Evolutionary conservation across 441 rosid genomes (phyloP).

Genomic region (Pelargonium australe): DNA sequence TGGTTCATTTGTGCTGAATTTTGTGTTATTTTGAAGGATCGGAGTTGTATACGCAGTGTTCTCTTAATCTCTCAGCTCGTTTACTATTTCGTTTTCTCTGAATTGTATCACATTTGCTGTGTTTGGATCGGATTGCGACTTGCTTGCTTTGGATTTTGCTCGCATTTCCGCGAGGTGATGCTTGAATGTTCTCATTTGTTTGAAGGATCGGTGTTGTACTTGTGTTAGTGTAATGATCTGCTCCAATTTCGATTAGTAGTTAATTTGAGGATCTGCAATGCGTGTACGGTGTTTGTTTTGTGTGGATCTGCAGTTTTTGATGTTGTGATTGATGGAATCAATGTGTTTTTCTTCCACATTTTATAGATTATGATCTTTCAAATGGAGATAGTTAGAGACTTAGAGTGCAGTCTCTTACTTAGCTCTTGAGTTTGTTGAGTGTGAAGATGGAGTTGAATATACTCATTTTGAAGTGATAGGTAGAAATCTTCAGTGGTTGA

Average conservation of each 20-base stretch:
- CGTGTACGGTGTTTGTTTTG: background rate
- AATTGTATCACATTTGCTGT: background rate
- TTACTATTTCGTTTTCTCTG: background rate
- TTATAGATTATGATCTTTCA: background rate
- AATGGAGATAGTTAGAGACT: background rate
- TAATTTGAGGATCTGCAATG: background rate
- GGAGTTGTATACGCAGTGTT: constrained; percentile 37
- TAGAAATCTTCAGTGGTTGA: background rate
- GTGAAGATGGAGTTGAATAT: background rate
- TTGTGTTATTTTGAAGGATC: constrained; percentile 11
- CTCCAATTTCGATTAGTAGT: background rate
- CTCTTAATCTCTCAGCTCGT: background rate
- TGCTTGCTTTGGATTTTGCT: background rate
- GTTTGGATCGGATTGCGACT: background rate
- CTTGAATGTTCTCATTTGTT: background rate
- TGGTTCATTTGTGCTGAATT: background rate
- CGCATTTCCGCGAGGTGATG: background rate
- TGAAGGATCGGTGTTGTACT: background rate
- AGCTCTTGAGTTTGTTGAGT: background rate
- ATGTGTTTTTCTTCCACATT: background rate
- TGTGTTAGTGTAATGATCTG: background rate
- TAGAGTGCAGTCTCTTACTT: background rate
- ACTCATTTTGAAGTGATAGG: background rate
- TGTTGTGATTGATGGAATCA: background rate
- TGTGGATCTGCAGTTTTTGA: background rate